These are phyloP conservation scores for Setaria italica DNA, from an alignment of 202 grass and related monocot species.

Conservation along the genomic window DNA sequence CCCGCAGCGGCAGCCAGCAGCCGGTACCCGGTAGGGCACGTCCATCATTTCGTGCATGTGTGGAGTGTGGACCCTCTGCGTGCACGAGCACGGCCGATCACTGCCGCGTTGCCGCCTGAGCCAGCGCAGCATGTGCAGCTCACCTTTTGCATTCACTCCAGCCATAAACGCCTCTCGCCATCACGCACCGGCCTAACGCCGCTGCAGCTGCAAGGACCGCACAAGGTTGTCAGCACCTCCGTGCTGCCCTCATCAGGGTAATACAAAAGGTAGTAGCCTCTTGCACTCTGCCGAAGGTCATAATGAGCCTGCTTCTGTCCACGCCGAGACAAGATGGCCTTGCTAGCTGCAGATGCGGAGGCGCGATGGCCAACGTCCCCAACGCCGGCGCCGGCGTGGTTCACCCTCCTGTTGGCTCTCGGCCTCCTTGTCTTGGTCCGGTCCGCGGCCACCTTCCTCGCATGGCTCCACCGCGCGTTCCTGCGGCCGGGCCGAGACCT, in stretches of 20 bases:
- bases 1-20: no score
- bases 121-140: background rate
- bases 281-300: background rate
- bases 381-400: conserved; percentile 42
- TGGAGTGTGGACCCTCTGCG: no score
- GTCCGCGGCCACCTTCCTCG: conserved; percentile 35
- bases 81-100: no score
- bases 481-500: conserved; percentile 50
- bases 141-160: conserved; percentile 20
- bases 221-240: background rate
- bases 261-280: background rate
- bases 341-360: background rate
- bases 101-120: no score
- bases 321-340: background rate
- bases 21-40: no score
- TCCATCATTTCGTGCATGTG: no score
- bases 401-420: conserved; percentile 46
- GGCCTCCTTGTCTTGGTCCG: conserved; percentile 37
- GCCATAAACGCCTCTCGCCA: background rate
- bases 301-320: background rate
- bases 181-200: background rate
- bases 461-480: conserved; percentile 62
- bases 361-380: background rate
- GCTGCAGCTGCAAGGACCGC: background rate
- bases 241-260: background rate